These are phyloP conservation scores for Leccinum obscurum DNA, from an alignment of 768 basidiomycete genomes.

Conservation along the genomic window DNA sequence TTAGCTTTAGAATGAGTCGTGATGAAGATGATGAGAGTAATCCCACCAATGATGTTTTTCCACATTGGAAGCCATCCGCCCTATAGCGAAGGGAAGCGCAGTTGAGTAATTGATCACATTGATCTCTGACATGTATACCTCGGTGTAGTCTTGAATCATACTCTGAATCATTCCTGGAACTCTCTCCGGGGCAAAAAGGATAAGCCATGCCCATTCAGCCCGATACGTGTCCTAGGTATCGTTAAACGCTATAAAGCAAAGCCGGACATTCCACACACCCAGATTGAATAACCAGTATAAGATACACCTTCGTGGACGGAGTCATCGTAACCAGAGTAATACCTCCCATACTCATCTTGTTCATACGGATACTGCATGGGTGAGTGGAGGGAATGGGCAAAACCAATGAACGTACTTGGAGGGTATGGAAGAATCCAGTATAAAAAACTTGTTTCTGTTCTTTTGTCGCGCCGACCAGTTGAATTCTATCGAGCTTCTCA, in stretches of 20 bases:
- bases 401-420: constrained; percentile 43
- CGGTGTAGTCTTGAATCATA: constrained; percentile 76
- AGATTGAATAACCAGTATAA: constrained; percentile 80
- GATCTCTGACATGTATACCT: constrained; percentile 39
- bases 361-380: constrained; percentile 70
- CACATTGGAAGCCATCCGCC: constrained; percentile 90
- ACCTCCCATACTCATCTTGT: constrained; percentile 60
- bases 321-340: constrained; percentile 80
- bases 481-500: constrained; percentile 54
- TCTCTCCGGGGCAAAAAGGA: constrained; percentile 76
- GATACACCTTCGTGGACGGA: constrained; percentile 61
- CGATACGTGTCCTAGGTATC: constrained; percentile 69
- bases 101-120: not conserved
- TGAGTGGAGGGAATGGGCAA: not conserved
- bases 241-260: not conserved
- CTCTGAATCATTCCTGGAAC: constrained; percentile 73
- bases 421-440: constrained; percentile 62
- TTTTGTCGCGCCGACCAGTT: constrained; percentile 48
- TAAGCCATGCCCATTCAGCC: constrained; percentile 77
- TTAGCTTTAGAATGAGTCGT: not conserved
- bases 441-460: constrained; percentile 54
- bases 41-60: constrained; percentile 75
- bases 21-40: not conserved
- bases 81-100: constrained; percentile 25
- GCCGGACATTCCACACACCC: constrained; percentile 44